These are phyloP conservation scores for Zygosaccharomyces pseudobailii DNA, from an alignment of 1,139 yeast genomes.

Conservation along the genomic window DNA sequence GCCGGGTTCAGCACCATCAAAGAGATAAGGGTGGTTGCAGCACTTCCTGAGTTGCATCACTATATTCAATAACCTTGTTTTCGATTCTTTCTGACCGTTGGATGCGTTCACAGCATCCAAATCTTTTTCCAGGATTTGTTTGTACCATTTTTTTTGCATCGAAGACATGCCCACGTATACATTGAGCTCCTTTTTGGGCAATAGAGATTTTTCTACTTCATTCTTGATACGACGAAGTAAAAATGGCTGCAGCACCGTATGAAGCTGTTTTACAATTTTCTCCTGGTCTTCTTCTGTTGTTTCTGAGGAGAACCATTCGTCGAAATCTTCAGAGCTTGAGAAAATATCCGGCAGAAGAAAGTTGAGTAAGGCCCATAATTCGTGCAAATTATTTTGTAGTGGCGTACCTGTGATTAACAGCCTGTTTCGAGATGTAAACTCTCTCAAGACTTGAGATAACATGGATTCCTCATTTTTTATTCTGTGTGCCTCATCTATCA, in stretches of 20 bases:
- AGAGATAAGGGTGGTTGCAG: slow-evolving; percentile 93
- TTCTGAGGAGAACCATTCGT: slow-evolving; percentile 71
- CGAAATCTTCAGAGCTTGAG: slow-evolving; percentile 84
- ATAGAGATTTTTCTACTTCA: slow-evolving; percentile 85
- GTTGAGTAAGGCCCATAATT: slow-evolving; percentile 89
- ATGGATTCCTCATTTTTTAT: slow-evolving; percentile 92
- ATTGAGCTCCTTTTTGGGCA: slow-evolving; percentile 88
- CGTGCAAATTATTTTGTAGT: slow-evolving; percentile 88
- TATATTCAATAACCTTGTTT: slow-evolving; percentile 82
- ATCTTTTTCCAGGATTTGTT: slow-evolving; percentile 81
- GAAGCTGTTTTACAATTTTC: slow-evolving; percentile 75
- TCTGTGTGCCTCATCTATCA: slow-evolving; percentile 95
- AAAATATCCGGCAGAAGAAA: slow-evolving; percentile 92
- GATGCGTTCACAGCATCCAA: slow-evolving; percentile 95
- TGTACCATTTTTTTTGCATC: slow-evolving; percentile 93
- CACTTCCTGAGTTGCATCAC: slow-evolving; percentile 97
- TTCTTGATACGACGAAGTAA: slow-evolving; percentile 82
- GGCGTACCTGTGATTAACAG: slow-evolving; percentile 94
- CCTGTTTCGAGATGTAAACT: slow-evolving; percentile 80
- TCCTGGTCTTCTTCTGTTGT: slow-evolving; percentile 56
- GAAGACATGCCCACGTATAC: slow-evolving; percentile 90
- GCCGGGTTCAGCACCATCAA: slow-evolving; percentile 98
- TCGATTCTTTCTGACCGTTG: slow-evolving; percentile 82
- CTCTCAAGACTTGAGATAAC: slow-evolving; percentile 80
- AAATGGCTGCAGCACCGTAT: slow-evolving; percentile 82